Evolutionary conservation across 768 basidiomycete genomes (phyloP).

Genomic region (Peribolospora kevripleyi): DNA sequence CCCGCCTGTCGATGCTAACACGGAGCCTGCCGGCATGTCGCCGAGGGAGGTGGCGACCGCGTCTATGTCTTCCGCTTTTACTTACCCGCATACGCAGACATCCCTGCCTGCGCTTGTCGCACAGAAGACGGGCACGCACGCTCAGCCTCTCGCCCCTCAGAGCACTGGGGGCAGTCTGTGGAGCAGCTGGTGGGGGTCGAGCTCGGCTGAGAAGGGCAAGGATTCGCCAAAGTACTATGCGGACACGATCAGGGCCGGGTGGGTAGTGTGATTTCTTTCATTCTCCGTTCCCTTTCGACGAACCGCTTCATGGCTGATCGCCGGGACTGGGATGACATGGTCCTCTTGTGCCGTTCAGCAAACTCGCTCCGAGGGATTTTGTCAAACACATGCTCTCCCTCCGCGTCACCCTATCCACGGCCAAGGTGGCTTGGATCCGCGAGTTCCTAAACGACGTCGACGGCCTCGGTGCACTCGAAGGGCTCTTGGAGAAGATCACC

Average conservation of each 20-base stretch:
- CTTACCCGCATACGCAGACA: no score
- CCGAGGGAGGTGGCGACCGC: no score
- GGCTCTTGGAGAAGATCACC: conserved; percentile 35
- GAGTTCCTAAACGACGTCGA: conserved; percentile 42
- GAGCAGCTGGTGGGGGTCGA: no score
- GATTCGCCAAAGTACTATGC: conserved; percentile 8
- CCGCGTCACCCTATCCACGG: conserved; percentile 65
- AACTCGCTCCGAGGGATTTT: conserved; percentile 34
- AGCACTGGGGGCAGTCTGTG: no score
- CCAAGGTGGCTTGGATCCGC: conserved; percentile 48
- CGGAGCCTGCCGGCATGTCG: no score
- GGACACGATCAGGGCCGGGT: conserved; percentile 31
- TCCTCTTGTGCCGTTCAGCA: conserved; percentile 14
- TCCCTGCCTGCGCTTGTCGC: no score
- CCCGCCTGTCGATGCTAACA: no score
- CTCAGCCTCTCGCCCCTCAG: no score
- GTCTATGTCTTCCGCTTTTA: no score
- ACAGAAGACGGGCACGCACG: no score
- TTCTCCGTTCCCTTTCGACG: conserved; percentile 37
- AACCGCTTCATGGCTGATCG: conserved; percentile 26
- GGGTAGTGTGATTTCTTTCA: conserved; percentile 34
- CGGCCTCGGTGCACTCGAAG: conserved; percentile 41
- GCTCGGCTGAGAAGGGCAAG: no score
- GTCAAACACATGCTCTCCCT: conserved; percentile 56
- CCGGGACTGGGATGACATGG: not conserved